Evolutionary conservation across 83 land plant genomes (phyloP).

Genomic region (Thuja plicata): DNA sequence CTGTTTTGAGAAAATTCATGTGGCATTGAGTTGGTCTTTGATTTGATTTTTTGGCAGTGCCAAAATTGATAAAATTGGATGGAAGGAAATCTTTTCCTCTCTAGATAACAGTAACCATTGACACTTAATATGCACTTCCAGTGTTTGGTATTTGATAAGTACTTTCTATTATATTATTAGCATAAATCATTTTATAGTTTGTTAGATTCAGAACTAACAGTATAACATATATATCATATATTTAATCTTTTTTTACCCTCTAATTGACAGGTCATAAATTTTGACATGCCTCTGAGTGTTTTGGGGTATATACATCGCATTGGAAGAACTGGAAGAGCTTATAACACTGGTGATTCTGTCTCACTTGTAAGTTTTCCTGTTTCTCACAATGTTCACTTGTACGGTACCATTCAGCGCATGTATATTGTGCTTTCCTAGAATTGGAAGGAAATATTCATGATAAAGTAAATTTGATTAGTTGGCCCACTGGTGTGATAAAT

Average conservation of each 20-base stretch:
- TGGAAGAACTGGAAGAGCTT: conserved; percentile 96
- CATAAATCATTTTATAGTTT: neutral
- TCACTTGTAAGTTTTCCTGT: conserved; percentile 67
- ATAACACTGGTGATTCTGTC: conserved; percentile 78
- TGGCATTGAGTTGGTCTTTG: neutral
- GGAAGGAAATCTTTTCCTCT: neutral
- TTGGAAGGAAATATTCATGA: neutral
- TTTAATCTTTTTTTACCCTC: neutral
- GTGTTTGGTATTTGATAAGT: neutral
- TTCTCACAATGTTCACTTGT: neutral
- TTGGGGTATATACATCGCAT: conserved; percentile 85
- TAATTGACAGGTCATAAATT: conserved; percentile 68
- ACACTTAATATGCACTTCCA: neutral
- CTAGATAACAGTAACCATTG: neutral
- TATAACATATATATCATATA: neutral
- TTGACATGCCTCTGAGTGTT: conserved; percentile 75
- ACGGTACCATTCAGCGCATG: neutral
- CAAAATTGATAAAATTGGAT: neutral
- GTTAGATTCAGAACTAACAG: neutral
- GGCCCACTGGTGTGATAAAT: neutral
- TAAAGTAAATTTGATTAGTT: neutral
- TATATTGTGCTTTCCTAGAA: neutral
- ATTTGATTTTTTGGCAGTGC: neutral
- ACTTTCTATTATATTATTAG: neutral
- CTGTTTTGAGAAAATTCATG: neutral